phyloP scores from a whole-genome alignment of 805 yeast species.

The Ogataea populi-albae region DNA sequence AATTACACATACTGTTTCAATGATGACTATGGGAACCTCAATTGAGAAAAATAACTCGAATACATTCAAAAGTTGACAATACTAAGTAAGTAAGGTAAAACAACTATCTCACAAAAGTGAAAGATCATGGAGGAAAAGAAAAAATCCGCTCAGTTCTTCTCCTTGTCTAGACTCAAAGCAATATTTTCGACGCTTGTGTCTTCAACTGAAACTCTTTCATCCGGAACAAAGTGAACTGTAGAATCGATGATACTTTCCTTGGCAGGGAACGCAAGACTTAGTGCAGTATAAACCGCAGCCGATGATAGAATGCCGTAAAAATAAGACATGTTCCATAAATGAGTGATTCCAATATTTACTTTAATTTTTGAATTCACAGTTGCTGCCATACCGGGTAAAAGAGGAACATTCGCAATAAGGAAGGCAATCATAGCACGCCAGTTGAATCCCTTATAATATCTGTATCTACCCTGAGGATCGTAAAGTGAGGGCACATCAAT shows the following conservation, averaged over 20 bases:
- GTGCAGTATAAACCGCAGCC: slow-evolving; percentile 23
- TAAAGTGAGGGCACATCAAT: slow-evolving; percentile 36
- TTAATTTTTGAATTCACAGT: slow-evolving; percentile 27
- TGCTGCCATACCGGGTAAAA: slow-evolving; percentile 38
- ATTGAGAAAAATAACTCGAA: too few relatives aligned
- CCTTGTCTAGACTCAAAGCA: slow-evolving; percentile 1
- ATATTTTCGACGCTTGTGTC: slow-evolving; percentile 11
- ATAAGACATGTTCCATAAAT: slow-evolving; percentile 32
- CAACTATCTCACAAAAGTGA: background rate
- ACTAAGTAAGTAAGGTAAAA: background rate
- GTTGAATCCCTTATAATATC: slow-evolving; percentile 43
- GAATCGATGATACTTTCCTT: slow-evolving; percentile 8
- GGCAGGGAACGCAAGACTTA: slow-evolving; percentile 19
- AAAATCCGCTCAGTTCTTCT: slow-evolving; percentile 2
- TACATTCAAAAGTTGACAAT: background rate
- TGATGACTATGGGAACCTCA: too few relatives aligned
- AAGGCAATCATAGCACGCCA: slow-evolving; percentile 41
- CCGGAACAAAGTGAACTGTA: slow-evolving; percentile 8
- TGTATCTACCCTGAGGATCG: slow-evolving; percentile 34
- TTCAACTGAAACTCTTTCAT: too few relatives aligned
- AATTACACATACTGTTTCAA: too few relatives aligned
- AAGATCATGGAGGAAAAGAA: background rate
- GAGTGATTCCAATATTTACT: slow-evolving; percentile 22
- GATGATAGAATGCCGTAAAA: slow-evolving; percentile 32
- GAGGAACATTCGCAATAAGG: slow-evolving; percentile 37